Evolutionary conservation across 768 basidiomycete genomes (phyloP).

Genomic region (Botryobasidium botryosum): DNA sequence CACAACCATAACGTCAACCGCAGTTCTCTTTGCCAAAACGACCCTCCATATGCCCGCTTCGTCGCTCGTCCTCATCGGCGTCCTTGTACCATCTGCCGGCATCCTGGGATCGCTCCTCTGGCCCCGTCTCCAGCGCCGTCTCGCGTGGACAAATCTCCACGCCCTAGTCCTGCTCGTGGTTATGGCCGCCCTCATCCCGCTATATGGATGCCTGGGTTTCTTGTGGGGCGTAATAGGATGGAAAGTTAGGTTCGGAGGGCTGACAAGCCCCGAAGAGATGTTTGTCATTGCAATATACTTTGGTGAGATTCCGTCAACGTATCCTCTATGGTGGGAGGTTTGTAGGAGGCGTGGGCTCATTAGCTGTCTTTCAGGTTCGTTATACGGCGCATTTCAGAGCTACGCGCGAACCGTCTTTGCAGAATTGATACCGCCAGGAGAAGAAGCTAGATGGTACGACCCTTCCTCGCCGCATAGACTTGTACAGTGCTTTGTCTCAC

Average conservation of each 20-base stretch:
- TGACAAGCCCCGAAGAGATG: slow-evolving; percentile 74
- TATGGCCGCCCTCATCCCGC: slow-evolving; percentile 47
- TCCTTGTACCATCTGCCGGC: slow-evolving; percentile 59
- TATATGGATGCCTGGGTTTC: slow-evolving; percentile 76
- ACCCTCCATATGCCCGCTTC: slow-evolving; percentile 64
- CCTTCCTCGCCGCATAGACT: not conserved
- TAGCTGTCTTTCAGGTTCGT: slow-evolving; percentile 24
- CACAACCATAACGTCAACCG: slow-evolving; percentile 82
- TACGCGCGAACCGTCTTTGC: slow-evolving; percentile 80
- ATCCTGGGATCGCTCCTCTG: slow-evolving; percentile 74
- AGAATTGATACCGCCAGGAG: slow-evolving; percentile 68
- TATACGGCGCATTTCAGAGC: slow-evolving; percentile 83
- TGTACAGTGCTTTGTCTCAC: not conserved
- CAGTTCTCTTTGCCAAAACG: slow-evolving; percentile 85
- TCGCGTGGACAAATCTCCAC: slow-evolving; percentile 46
- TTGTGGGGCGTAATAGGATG: slow-evolving; percentile 23
- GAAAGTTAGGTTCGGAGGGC: slow-evolving; percentile 47
- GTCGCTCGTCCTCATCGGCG: slow-evolving; percentile 61
- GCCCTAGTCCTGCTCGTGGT: slow-evolving; percentile 52
- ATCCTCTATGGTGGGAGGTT: not conserved
- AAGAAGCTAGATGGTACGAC: slow-evolving; percentile 74
- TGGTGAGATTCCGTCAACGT: slow-evolving; percentile 42
- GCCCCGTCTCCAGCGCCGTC: slow-evolving; percentile 51
- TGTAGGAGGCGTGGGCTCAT: not conserved
- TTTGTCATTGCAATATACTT: slow-evolving; percentile 70